These are phyloP conservation scores for Salix viminalis DNA, from an alignment of 345 rosid species.

Conservation along the genomic window DNA sequence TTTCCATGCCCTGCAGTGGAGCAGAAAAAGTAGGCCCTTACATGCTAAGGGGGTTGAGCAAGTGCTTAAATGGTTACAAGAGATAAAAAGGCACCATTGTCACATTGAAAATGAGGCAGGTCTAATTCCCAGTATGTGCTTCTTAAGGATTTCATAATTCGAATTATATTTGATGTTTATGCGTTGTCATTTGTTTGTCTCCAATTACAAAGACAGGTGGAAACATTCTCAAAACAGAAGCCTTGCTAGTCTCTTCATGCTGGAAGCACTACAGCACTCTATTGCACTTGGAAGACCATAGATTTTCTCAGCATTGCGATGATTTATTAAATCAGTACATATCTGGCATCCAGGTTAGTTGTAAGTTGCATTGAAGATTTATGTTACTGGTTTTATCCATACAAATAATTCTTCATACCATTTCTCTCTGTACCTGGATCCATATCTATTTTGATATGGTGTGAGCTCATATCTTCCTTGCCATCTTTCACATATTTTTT, in stretches of 20 bases:
- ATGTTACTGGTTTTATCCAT: not conserved
- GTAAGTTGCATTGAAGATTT: not conserved
- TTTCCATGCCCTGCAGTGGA: constrained; percentile 57
- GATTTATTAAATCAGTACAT: constrained; percentile 68
- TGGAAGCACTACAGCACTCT: constrained; percentile 79
- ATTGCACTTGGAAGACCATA: constrained; percentile 70
- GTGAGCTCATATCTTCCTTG: too few relatives aligned
- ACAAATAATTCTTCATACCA: too few relatives aligned
- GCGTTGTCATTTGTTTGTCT: constrained; percentile 19
- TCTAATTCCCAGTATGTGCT: constrained; percentile 29
- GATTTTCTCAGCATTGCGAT: constrained; percentile 46
- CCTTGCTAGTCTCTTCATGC: constrained; percentile 68
- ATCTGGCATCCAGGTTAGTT: constrained; percentile 74
- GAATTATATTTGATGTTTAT: constrained; percentile 17
- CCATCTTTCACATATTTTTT: too few relatives aligned
- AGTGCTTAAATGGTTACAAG: constrained; percentile 77
- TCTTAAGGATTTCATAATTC: constrained; percentile 8
- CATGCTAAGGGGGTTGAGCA: constrained; percentile 75
- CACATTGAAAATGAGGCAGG: constrained; percentile 61
- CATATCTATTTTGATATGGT: too few relatives aligned
- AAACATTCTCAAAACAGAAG: constrained; percentile 34
- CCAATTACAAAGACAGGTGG: constrained; percentile 38
- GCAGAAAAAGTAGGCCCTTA: constrained; percentile 65
- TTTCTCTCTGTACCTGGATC: too few relatives aligned
- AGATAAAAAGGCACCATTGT: constrained; percentile 44